phyloP scores from a whole-genome alignment of 2,329 filamentous ascomycete genomes.

The Fusarium neocosmosporiellum region DNA sequence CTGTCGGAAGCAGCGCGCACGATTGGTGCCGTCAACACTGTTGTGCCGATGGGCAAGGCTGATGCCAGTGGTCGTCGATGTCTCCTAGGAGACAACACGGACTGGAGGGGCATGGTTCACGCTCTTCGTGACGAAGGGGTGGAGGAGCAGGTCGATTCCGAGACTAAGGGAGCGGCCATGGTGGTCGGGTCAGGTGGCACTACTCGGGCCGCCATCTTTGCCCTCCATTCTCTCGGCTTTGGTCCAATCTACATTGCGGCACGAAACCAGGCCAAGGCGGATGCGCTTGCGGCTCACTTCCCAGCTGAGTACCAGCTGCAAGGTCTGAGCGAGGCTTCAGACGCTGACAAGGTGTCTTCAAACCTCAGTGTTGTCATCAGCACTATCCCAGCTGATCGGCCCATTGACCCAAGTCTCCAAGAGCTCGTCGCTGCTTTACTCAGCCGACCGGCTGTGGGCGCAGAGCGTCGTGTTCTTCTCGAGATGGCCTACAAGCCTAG shows the following conservation, averaged over 20 bases:
- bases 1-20: slow-evolving; percentile 80
- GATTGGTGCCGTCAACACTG: slow-evolving; percentile 96
- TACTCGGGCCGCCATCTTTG: slow-evolving; percentile 89
- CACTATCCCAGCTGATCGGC: slow-evolving; percentile 89
- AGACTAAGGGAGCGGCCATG: slow-evolving; percentile 77
- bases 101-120: slow-evolving; percentile 92
- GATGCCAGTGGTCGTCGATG: slow-evolving; percentile 57
- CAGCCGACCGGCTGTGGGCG: slow-evolving; percentile 51
- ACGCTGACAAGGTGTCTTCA: slow-evolving; percentile 64
- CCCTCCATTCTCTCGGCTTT: slow-evolving; percentile 85
- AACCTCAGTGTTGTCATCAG: slow-evolving; percentile 77
- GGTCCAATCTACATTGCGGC: slow-evolving; percentile 89
- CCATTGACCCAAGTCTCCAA: slow-evolving; percentile 78
- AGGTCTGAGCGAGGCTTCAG: slow-evolving; percentile 64
- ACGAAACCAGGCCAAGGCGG: slow-evolving; percentile 76
- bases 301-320: slow-evolving; percentile 77
- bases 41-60: slow-evolving; percentile 68
- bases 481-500: slow-evolving; percentile 98
- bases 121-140: slow-evolving; percentile 78
- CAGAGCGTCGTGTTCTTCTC: slow-evolving; percentile 71
- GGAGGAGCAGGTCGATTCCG: slow-evolving; percentile 46
- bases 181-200: slow-evolving; percentile 94
- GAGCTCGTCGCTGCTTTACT: slow-evolving; percentile 70
- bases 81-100: slow-evolving; percentile 90
- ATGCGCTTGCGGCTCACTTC: slow-evolving; percentile 77